Percentiles rank a stretch among this genome's conserved stretches.
Conservation (phyloP, 441 rosid species). For the Geranium incanum region DNA sequence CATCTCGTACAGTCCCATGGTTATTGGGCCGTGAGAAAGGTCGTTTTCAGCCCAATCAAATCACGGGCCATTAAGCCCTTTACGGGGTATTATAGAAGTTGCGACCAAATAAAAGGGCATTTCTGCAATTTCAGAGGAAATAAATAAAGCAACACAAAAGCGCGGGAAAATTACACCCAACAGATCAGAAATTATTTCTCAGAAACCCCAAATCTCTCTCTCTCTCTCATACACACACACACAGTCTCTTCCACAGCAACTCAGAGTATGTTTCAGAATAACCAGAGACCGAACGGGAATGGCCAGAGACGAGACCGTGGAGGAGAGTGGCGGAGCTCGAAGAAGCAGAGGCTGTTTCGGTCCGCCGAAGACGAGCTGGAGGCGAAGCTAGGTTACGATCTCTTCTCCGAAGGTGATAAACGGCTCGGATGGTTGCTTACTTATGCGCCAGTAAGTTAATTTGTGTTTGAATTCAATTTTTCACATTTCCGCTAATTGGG, state of each 20-base stretch:
- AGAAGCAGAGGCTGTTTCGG: conserved; percentile 61
- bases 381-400: conserved; percentile 80
- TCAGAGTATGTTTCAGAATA: conserved; percentile 4
- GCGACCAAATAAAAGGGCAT: background rate
- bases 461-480: background rate
- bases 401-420: conserved; percentile 82
- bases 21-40: background rate
- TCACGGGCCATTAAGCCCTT: background rate
- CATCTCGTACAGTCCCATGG: background rate
- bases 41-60: background rate
- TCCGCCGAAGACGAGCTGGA: conserved; percentile 80
- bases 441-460: conserved; percentile 57
- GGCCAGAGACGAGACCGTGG: conserved; percentile 49
- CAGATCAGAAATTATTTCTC: background rate
- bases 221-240: background rate
- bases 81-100: background rate
- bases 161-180: conserved; percentile 29
- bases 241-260: background rate
- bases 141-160: conserved; percentile 13
- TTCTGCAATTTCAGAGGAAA: background rate
- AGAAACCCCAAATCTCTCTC: conserved; percentile 7
- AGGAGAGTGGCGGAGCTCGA: conserved; percentile 43
- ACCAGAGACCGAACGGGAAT: conserved; percentile 30
- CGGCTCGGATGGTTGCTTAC: conserved; percentile 96
- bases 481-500: background rate